phyloP scores from a whole-genome alignment of 805 yeast species.

The Jamesozyma hellenica region DNA sequence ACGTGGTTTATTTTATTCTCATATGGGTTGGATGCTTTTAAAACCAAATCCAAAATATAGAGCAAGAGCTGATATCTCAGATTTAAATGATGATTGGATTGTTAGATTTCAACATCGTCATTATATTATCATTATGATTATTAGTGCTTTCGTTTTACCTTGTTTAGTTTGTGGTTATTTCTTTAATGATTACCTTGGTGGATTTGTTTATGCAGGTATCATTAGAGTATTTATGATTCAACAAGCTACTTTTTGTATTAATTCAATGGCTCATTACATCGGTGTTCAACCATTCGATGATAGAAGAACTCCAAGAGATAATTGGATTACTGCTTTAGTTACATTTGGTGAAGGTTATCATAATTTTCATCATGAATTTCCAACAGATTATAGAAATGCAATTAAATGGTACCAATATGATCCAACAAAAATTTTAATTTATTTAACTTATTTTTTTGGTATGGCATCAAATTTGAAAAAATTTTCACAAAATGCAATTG shows the following conservation, averaged over 20 bases:
- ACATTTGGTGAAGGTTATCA: conserved; percentile 88
- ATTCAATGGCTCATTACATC: conserved; percentile 79
- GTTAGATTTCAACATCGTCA: conserved; percentile 77
- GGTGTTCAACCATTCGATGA: conserved; percentile 83
- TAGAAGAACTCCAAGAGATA: conserved; percentile 80
- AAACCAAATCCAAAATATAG: conserved; percentile 74
- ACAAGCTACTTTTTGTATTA: conserved; percentile 80
- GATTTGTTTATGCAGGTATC: conserved; percentile 67
- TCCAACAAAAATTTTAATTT: conserved; percentile 65
- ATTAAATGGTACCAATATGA: conserved; percentile 82
- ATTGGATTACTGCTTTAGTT: conserved; percentile 66
- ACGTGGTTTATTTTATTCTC: conserved; percentile 74
- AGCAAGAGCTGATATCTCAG: conserved; percentile 75
- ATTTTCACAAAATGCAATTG: conserved; percentile 70
- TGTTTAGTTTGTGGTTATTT: conserved; percentile 43
- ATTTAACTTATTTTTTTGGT: conserved; percentile 50
- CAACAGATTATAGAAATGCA: conserved; percentile 81
- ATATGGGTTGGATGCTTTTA: conserved; percentile 77
- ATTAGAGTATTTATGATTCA: conserved; percentile 61
- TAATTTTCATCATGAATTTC: conserved; percentile 86
- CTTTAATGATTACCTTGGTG: conserved; percentile 59
- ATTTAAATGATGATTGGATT: conserved; percentile 67
- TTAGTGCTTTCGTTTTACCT: conserved; percentile 55
- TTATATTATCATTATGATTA: conserved; percentile 50
- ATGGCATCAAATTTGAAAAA: conserved; percentile 64